Percentiles rank a stretch among this genome's conserved stretches.
Conservation (phyloP, 208 protist genomes). For the Angomonas deanei region DNA sequence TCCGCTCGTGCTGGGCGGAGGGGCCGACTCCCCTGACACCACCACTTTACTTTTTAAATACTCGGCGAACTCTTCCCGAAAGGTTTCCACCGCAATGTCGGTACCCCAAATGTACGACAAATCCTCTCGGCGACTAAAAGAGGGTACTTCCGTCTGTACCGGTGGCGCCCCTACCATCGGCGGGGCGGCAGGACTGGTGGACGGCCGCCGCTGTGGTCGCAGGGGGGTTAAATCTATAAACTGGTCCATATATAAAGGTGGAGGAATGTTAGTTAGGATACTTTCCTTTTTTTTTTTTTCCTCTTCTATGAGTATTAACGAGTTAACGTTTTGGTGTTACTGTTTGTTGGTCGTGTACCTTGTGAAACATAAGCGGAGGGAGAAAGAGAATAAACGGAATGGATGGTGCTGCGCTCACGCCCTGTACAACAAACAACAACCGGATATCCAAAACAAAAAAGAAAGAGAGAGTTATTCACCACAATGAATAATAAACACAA, state of each 20-base stretch:
- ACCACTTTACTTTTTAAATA: constrained; percentile 45
- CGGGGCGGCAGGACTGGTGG: not conserved
- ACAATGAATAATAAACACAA: not conserved
- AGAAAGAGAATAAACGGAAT: too few species aligned
- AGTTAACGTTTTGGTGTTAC: not conserved
- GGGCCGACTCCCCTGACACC: too few species aligned
- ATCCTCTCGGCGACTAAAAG: constrained; percentile 53
- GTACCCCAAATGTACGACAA: constrained; percentile 89
- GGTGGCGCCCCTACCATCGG: not conserved
- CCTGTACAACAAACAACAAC: too few species aligned
- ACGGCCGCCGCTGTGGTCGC: constrained; percentile 27
- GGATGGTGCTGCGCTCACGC: too few species aligned
- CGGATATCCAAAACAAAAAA: too few species aligned
- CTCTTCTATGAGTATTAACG: not conserved
- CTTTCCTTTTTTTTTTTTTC: not conserved
- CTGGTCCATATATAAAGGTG: constrained; percentile 25
- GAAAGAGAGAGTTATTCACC: not conserved
- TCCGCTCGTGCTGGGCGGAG: constrained; percentile 8
- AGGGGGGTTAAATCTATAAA: constrained; percentile 58
- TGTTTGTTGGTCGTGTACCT: not conserved
- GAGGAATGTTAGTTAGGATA: not conserved
- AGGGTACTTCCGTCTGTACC: constrained; percentile 5
- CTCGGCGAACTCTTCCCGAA: constrained; percentile 63
- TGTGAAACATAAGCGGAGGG: not conserved
- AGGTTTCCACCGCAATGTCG: constrained; percentile 81